phyloP scores from a whole-genome alignment of 2,329 filamentous ascomycete species.

The Xenosphaeropsis pyriputrescens region DNA sequence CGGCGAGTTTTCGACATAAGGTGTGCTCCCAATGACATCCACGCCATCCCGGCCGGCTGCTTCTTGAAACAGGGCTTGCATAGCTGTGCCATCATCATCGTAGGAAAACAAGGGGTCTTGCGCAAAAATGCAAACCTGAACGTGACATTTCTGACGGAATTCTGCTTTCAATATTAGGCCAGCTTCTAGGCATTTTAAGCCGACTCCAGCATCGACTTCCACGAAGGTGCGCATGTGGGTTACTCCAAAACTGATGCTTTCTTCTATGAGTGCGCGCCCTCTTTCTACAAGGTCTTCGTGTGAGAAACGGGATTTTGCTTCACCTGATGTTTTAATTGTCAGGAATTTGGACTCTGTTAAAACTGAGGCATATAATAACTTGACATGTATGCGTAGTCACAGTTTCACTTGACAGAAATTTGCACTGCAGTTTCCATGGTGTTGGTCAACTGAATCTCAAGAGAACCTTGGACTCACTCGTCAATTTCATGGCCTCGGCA shows the following conservation, averaged over 20 bases:
- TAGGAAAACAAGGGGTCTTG: slow-evolving; percentile 53
- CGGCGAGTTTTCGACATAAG: slow-evolving; percentile 47
- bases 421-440: too few species aligned
- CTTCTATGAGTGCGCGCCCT: slow-evolving; percentile 49
- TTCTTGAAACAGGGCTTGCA: slow-evolving; percentile 31
- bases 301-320: slow-evolving; percentile 50
- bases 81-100: slow-evolving; percentile 29
- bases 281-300: slow-evolving; percentile 45
- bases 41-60: slow-evolving; percentile 30
- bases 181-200: slow-evolving; percentile 38
- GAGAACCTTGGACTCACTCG: slow-evolving; percentile 17
- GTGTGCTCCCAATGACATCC: slow-evolving; percentile 50
- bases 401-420: too few species aligned
- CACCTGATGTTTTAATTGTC: slow-evolving; percentile 5
- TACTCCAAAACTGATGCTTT: slow-evolving; percentile 49
- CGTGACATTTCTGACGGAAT: slow-evolving; percentile 34
- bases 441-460: not conserved
- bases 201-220: slow-evolving; percentile 50
- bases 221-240: slow-evolving; percentile 58
- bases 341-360: too few species aligned
- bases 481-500: slow-evolving; percentile 45
- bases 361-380: not conserved
- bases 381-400: slow-evolving; percentile 2
- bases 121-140: slow-evolving; percentile 59
- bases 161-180: slow-evolving; percentile 39